Percentiles rank a stretch among this genome's conserved stretches.
Evolutionary conservation across 225 moss, liverwort and hornwort species (phyloP).

Genomic region (Marchantia polymorpha): DNA sequence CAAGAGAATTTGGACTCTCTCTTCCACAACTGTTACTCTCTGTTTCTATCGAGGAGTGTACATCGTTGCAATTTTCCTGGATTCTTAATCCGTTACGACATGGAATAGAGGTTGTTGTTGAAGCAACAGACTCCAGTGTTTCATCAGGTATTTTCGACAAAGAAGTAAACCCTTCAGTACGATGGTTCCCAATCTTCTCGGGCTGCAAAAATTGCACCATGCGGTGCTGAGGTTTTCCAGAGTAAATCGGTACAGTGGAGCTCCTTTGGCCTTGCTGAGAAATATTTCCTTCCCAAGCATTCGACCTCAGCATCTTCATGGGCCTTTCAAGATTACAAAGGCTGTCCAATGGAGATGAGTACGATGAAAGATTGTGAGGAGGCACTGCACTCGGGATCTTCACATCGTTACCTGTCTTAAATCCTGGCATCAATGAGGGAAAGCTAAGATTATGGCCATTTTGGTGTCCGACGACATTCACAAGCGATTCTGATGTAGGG

Average conservation of each 20-base stretch:
- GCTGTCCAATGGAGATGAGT: conserved; percentile 11
- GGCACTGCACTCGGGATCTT: background rate
- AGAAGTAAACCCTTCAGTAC: conserved; percentile 35
- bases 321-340: conserved; percentile 12
- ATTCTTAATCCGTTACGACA: conserved; percentile 39
- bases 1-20: conserved; percentile 42
- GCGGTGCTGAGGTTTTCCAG: conserved; percentile 14
- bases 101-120: conserved; percentile 22
- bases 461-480: conserved; percentile 13
- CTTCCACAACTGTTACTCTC: background rate
- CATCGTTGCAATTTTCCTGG: conserved; percentile 41
- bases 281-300: conserved; percentile 11
- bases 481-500: background rate
- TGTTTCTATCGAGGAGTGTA: conserved; percentile 41
- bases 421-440: background rate
- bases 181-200: conserved; percentile 18
- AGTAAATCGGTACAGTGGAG: background rate
- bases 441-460: conserved; percentile 3
- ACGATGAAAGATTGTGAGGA: background rate
- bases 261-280: background rate
- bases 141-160: conserved; percentile 36
- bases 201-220: conserved; percentile 35
- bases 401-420: background rate
- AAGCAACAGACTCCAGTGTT: conserved; percentile 22
- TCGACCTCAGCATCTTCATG: conserved; percentile 14